A percentile compares a stretch with the other conserved stretches of the same genome.
Evolutionary conservation across 805 yeast genomes (phyloP).

Genomic region (Starmerella scarabaei): DNA sequence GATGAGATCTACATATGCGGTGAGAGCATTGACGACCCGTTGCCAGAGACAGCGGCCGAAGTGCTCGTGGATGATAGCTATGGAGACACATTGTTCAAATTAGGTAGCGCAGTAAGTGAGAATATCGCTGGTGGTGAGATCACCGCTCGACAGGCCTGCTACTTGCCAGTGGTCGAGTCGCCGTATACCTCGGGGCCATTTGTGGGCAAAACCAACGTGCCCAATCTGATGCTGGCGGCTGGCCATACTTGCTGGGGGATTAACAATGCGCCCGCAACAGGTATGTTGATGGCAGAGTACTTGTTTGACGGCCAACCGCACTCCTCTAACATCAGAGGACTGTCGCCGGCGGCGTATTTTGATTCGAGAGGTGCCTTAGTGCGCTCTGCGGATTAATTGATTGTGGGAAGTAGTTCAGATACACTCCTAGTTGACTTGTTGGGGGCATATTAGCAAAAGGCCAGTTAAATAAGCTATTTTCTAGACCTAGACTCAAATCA

Average conservation of each 20-base stretch:
- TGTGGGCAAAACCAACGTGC: slow-evolving; percentile 85
- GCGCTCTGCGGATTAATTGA: background rate
- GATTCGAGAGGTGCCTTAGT: slow-evolving; percentile 27
- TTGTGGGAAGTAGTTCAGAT: no score
- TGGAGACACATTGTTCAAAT: slow-evolving; percentile 74
- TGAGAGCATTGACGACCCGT: slow-evolving; percentile 78
- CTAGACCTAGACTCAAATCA: no score
- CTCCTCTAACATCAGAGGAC: slow-evolving; percentile 65
- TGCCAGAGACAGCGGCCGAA: slow-evolving; percentile 90
- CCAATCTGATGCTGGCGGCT: slow-evolving; percentile 62
- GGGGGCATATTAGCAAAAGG: no score
- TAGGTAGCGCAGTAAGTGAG: slow-evolving; percentile 64
- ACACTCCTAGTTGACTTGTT: no score
- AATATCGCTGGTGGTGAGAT: slow-evolving; percentile 62
- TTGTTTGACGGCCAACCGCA: slow-evolving; percentile 68
- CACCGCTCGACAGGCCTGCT: slow-evolving; percentile 82
- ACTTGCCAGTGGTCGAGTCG: slow-evolving; percentile 84
- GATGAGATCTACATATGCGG: slow-evolving; percentile 97
- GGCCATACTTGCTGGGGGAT: slow-evolving; percentile 99
- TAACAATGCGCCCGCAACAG: slow-evolving; percentile 94
- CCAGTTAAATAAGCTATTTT: no score
- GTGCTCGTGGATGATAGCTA: slow-evolving; percentile 76
- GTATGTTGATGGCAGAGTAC: slow-evolving; percentile 80
- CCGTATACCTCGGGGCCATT: slow-evolving; percentile 89
- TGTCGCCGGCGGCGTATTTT: slow-evolving; percentile 79